Percentiles rank a stretch among this genome's conserved stretches.
Evolutionary conservation across 305 asterid genomes (phyloP).

Genomic region (Coffea humblotiana): DNA sequence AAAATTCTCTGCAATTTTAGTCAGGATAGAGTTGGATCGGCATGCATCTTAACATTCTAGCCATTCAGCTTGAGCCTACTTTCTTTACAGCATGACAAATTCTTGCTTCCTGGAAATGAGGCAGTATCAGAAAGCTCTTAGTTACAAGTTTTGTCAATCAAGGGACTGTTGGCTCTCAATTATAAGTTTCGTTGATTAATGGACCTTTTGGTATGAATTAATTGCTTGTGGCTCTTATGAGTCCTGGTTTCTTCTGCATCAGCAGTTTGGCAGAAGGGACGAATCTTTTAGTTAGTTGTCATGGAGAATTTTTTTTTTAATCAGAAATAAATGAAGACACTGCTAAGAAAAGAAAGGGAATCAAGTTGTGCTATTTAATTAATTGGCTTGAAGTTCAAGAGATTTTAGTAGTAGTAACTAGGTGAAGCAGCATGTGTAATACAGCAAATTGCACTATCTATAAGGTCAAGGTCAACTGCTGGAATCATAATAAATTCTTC

Average conservation of each 20-base stretch:
- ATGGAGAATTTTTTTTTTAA: background rate
- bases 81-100: no score
- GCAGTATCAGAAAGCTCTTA: no score
- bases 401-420: background rate
- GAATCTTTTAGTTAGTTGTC: background rate
- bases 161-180: no score
- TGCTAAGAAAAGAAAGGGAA: background rate
- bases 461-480: background rate
- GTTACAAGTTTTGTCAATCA: no score
- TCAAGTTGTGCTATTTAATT: background rate
- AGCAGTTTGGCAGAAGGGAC: background rate
- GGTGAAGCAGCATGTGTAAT: background rate
- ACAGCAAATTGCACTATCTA: background rate
- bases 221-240: background rate
- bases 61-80: background rate
- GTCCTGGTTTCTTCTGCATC: background rate
- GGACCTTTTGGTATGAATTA: background rate
- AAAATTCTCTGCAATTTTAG: background rate
- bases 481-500: background rate
- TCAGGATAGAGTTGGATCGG: background rate
- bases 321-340: background rate
- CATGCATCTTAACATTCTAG: background rate
- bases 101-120: no score
- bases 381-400: background rate
- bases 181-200: no score